A percentile compares a stretch with the other conserved stretches of the same genome.
Evolutionary conservation across 768 basidiomycete genomes (phyloP).

Genomic region (Tulasnella sp.): DNA sequence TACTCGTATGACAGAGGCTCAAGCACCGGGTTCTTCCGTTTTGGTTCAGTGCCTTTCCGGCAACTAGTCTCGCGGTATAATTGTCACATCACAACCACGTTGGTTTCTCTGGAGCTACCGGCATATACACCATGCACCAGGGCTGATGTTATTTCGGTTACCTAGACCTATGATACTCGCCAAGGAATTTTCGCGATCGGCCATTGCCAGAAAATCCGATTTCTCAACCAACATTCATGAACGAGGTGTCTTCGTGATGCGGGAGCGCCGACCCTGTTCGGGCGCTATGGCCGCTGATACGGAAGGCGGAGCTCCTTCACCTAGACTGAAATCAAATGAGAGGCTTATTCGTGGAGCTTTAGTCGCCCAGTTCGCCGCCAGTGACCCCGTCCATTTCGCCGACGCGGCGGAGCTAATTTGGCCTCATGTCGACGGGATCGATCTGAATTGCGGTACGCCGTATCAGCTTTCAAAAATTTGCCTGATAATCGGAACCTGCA

Average conservation of each 20-base stretch:
- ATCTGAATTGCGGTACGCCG: slow-evolving; percentile 45
- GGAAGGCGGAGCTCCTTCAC: neutral
- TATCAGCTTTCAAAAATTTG: neutral
- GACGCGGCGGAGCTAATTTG: slow-evolving; percentile 45
- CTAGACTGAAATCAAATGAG: slow-evolving; percentile 18
- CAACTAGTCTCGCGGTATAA: slow-evolving; percentile 45
- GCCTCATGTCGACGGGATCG: slow-evolving; percentile 47
- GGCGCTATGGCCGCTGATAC: slow-evolving; percentile 14
- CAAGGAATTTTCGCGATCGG: slow-evolving; percentile 45
- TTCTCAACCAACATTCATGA: slow-evolving; percentile 43
- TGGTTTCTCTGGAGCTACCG: neutral
- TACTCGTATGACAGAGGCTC: too few relatives aligned
- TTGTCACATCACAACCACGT: slow-evolving; percentile 41
- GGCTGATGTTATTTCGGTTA: too few relatives aligned
- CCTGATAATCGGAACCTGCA: neutral
- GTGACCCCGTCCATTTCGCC: slow-evolving; percentile 42
- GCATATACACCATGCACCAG: neutral
- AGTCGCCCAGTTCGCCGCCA: slow-evolving; percentile 48
- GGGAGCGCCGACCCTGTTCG: slow-evolving; percentile 31
- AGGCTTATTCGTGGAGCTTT: slow-evolving; percentile 41
- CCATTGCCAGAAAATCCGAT: slow-evolving; percentile 43
- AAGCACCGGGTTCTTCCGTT: neutral
- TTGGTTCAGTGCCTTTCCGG: slow-evolving; percentile 42
- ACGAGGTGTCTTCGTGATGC: slow-evolving; percentile 44
- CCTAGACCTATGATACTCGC: slow-evolving; percentile 50